Conservation (phyloP, 164 flowering plant species). For the Amborella trichopoda region DNA sequence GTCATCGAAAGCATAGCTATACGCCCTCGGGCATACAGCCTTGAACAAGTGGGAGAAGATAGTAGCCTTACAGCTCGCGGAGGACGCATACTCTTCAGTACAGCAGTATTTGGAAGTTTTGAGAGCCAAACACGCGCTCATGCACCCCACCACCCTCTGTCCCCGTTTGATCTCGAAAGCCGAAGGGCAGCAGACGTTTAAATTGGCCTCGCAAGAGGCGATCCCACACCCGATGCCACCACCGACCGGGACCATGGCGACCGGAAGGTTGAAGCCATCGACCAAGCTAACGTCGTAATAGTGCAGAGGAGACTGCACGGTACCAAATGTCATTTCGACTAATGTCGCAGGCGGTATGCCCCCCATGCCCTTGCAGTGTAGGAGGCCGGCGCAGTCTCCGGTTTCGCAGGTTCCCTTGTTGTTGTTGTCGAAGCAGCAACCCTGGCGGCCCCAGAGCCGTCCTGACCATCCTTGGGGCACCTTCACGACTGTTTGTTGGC, state of each 20-base stretch:
- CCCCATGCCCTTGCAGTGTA: slow-evolving; percentile 38
- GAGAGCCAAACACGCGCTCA: slow-evolving; percentile 74
- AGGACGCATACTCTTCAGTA: slow-evolving; percentile 54
- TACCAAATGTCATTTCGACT: slow-evolving; percentile 58
- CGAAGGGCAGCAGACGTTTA: slow-evolving; percentile 66
- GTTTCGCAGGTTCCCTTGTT: slow-evolving; percentile 38
- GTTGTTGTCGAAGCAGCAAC: slow-evolving; percentile 29
- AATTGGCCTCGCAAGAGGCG: slow-evolving; percentile 50
- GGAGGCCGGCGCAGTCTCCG: slow-evolving; percentile 42
- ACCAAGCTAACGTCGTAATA: slow-evolving; percentile 73
- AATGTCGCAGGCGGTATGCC: slow-evolving; percentile 60
- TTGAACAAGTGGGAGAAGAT: slow-evolving; percentile 57
- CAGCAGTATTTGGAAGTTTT: slow-evolving; percentile 68
- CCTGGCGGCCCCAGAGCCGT: slow-evolving; percentile 51
- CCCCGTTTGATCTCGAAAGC: slow-evolving; percentile 40
- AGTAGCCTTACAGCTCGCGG: slow-evolving; percentile 55
- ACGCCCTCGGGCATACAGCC: slow-evolving; percentile 82
- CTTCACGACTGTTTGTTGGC: slow-evolving; percentile 22
- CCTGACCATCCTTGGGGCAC: slow-evolving; percentile 47
- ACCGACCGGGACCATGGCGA: slow-evolving; percentile 59
- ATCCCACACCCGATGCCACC: slow-evolving; percentile 59
- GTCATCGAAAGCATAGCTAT: slow-evolving; percentile 86
- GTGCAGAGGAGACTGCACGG: slow-evolving; percentile 28
- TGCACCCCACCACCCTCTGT: slow-evolving; percentile 64
- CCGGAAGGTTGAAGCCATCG: slow-evolving; percentile 75